Conservation (phyloP, 176 grass and related monocot species). For the Bothriochloa decipiens region DNA sequence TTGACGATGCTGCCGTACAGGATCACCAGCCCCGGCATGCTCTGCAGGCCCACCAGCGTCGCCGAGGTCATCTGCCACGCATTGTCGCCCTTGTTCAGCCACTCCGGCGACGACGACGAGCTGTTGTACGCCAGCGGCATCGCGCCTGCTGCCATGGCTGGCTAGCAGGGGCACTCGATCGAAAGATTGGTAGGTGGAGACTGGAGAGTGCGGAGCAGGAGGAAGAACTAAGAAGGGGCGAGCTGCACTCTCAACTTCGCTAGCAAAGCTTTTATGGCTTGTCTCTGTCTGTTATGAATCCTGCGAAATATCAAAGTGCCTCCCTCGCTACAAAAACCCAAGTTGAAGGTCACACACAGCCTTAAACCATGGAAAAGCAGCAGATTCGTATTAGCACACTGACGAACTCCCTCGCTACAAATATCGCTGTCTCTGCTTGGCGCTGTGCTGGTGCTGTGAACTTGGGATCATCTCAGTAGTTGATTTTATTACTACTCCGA, state of each 20-base stretch:
- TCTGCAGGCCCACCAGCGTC: slow-evolving; percentile 61
- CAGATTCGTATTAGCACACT: background rate
- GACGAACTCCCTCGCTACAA: too few species aligned
- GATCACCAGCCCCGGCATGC: slow-evolving; percentile 70
- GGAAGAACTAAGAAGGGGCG: background rate
- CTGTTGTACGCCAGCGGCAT: slow-evolving; percentile 47
- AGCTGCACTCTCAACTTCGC: background rate
- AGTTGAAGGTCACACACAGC: too few species aligned
- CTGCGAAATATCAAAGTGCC: too few species aligned
- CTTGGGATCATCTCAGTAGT: slow-evolving; percentile 27
- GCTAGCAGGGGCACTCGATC: background rate
- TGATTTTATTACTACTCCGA: slow-evolving; percentile 8
- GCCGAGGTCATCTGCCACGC: slow-evolving; percentile 63
- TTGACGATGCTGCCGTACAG: slow-evolving; percentile 86
- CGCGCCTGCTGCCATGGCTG: slow-evolving; percentile 25
- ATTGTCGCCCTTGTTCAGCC: slow-evolving; percentile 79
- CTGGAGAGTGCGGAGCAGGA: background rate
- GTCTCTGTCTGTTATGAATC: background rate
- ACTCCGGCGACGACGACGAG: slow-evolving; percentile 38
- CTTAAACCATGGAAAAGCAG: too few species aligned
- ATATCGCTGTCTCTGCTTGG: background rate
- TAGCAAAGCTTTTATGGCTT: background rate
- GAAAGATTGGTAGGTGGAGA: background rate
- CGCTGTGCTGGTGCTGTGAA: background rate
- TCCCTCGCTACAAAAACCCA: too few species aligned